Evolutionary conservation across 129 eudicot species (phyloP).

Genomic region (Logfia minima): DNA sequence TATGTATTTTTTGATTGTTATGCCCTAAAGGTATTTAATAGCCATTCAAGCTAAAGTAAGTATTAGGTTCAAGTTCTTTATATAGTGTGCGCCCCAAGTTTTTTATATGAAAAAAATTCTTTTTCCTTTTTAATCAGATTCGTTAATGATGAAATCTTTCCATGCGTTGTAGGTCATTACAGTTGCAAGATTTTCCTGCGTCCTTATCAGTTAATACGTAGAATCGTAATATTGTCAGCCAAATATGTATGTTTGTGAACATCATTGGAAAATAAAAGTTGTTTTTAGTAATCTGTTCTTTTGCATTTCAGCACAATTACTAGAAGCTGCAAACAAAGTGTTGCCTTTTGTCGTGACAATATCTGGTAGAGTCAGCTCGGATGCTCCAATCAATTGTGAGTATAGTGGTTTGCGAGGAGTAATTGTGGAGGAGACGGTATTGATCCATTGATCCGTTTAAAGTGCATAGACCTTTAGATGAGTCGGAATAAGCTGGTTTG

Average conservation of each 20-base stretch:
- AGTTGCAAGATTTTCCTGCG: not conserved
- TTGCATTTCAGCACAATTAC: constrained; percentile 61
- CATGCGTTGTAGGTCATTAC: not conserved
- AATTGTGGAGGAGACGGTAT: constrained; percentile 95
- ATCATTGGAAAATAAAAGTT: not conserved
- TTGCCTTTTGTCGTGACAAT: constrained; percentile 85
- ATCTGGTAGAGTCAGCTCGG: constrained; percentile 95
- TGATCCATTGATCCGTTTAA: constrained; percentile 9
- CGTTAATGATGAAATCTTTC: not conserved
- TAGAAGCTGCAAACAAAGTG: constrained; percentile 79
- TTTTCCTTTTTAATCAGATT: not conserved
- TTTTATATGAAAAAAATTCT: not conserved
- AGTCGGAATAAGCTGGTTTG: too few relatives aligned
- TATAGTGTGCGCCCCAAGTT: not conserved
- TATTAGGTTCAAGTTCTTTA: not conserved
- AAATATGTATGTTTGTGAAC: not conserved
- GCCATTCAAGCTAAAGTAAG: not conserved
- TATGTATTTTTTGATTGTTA: not conserved
- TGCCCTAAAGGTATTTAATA: not conserved
- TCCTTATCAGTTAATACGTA: not conserved
- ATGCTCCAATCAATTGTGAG: constrained; percentile 81
- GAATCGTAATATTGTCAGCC: not conserved
- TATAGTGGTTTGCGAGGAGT: constrained; percentile 92
- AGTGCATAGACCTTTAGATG: not conserved
- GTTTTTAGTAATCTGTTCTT: constrained; percentile 7